These are phyloP conservation scores for Boletus sp. DNA, from an alignment of 768 basidiomycete species.

Conservation along the genomic window DNA sequence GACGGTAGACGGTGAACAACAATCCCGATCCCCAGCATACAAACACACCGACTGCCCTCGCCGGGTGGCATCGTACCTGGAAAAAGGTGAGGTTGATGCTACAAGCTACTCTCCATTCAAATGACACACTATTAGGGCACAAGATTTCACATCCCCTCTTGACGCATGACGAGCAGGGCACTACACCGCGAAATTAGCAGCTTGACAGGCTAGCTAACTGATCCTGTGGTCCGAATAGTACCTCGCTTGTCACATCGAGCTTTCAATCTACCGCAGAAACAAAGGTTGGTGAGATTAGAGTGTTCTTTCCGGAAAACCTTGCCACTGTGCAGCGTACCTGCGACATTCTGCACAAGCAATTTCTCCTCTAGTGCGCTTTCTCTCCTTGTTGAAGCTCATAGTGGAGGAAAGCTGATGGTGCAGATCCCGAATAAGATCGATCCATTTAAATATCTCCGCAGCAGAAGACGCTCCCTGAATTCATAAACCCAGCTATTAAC, in stretches of 20 bases:
- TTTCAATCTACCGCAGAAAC: constrained; percentile 21
- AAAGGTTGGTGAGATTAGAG: background rate
- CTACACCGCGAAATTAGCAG: constrained; percentile 11
- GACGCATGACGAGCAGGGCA: constrained; percentile 43
- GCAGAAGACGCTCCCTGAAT: background rate
- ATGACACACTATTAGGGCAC: constrained; percentile 49
- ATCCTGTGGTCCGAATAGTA: background rate
- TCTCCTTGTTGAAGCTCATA: constrained; percentile 22
- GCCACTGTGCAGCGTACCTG: constrained; percentile 14
- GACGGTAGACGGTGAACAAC: background rate
- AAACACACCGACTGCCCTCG: constrained; percentile 49
- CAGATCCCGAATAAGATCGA: background rate
- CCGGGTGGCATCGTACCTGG: constrained; percentile 53
- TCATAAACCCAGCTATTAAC: background rate
- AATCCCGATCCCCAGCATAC: background rate
- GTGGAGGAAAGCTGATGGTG: background rate
- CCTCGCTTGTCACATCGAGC: constrained; percentile 28
- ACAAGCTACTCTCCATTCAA: background rate
- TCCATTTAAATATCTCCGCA: constrained; percentile 7
- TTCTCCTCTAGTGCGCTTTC: constrained; percentile 25
- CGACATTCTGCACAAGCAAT: constrained; percentile 35
- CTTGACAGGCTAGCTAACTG: background rate
- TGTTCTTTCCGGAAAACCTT: background rate
- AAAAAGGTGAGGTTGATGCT: background rate
- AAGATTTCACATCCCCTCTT: constrained; percentile 47